Percentiles rank a stretch among this genome's conserved stretches.
phyloP scores from a whole-genome alignment of 2,329 filamentous ascomycete genomes.

The Trichoderma atroviride region DNA sequence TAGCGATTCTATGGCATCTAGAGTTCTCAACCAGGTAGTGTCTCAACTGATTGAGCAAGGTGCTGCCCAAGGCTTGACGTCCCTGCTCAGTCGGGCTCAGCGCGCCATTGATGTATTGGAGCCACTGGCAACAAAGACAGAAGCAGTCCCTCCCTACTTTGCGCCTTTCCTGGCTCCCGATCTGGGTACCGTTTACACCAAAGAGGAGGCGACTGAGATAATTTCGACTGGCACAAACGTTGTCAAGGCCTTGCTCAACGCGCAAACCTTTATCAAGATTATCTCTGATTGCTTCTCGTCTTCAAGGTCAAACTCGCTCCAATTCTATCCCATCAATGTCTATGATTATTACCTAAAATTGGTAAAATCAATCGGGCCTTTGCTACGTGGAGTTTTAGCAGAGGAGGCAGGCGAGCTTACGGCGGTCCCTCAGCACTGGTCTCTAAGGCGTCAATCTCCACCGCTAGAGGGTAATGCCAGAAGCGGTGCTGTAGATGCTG shows the following conservation, averaged over 20 bases:
- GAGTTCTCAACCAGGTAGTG: conserved; percentile 73
- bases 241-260: conserved; percentile 75
- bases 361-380: conserved; percentile 71
- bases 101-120: conserved; percentile 67
- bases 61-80: conserved; percentile 78
- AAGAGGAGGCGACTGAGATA: conserved; percentile 42
- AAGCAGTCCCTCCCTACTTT: conserved; percentile 68
- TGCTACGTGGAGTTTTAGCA: conserved; percentile 79
- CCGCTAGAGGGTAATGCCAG: conserved; percentile 30
- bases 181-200: conserved; percentile 38
- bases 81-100: conserved; percentile 75
- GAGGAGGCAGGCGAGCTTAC: conserved; percentile 79
- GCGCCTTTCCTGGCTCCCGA: conserved; percentile 61
- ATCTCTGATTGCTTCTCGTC: conserved; percentile 74
- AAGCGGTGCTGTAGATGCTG: conserved; percentile 31
- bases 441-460: conserved; percentile 40
- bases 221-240: conserved; percentile 70
- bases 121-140: conserved; percentile 59
- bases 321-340: conserved; percentile 77
- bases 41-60: conserved; percentile 79
- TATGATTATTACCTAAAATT: conserved; percentile 81
- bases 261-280: conserved; percentile 75
- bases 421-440: conserved; percentile 72
- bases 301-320: conserved; percentile 63
- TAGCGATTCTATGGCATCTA: conserved; percentile 65